Percentiles rank a stretch among this genome's conserved stretches.
Evolutionary conservation across 2,329 filamentous ascomycete species (phyloP).

Genomic region (Penicillium sp.): DNA sequence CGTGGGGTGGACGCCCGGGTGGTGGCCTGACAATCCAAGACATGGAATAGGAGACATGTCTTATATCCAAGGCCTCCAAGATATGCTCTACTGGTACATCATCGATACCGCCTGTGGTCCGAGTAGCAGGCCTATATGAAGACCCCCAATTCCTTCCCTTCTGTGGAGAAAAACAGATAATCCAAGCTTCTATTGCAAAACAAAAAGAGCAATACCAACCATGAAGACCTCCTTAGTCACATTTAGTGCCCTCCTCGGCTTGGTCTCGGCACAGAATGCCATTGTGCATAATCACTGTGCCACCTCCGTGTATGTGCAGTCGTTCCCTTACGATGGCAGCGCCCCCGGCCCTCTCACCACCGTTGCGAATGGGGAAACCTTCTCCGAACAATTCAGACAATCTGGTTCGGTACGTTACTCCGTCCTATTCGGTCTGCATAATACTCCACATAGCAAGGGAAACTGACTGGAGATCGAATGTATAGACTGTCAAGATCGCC

Average conservation of each 20-base stretch:
- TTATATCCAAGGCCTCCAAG: constrained; percentile 14
- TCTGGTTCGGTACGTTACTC: constrained; percentile 26
- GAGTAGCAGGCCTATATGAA: constrained; percentile 19
- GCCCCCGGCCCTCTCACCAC: constrained; percentile 26
- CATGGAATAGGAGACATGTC: constrained; percentile 19
- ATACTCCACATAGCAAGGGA: constrained; percentile 4
- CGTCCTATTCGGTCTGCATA: not conserved
- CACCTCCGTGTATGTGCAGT: constrained; percentile 25
- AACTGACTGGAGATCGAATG: constrained; percentile 16
- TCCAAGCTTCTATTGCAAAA: constrained; percentile 9
- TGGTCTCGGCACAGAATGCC: constrained; percentile 26
- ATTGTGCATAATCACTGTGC: constrained; percentile 25
- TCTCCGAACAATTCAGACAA: constrained; percentile 24
- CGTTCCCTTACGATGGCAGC: constrained; percentile 27
- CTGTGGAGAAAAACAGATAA: constrained; percentile 8
- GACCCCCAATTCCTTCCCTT: constrained; percentile 11
- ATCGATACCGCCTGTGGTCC: constrained; percentile 6
- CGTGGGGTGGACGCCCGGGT: not conserved
- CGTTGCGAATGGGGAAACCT: constrained; percentile 19
- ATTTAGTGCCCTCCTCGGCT: constrained; percentile 21
- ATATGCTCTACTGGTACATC: constrained; percentile 9
- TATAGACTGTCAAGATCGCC: constrained; percentile 27
- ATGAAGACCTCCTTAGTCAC: constrained; percentile 24
- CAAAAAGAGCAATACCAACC: constrained; percentile 9
- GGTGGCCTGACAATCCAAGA: constrained; percentile 22